Evolutionary conservation across 345 rosid genomes (phyloP).

Genomic region (Ceriops zippeliana): DNA sequence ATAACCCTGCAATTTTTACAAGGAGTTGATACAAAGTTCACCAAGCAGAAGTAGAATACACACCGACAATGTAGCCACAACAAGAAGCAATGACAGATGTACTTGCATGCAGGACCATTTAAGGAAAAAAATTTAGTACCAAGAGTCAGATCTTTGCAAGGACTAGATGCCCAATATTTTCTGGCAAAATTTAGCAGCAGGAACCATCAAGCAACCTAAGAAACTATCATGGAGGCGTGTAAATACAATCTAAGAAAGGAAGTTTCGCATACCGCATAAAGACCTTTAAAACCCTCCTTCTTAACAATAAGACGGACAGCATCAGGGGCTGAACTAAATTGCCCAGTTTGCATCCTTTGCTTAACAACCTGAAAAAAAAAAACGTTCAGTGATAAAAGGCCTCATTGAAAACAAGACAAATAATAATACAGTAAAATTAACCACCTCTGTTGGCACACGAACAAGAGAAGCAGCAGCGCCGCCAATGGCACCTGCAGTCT

Average conservation of each 20-base stretch:
- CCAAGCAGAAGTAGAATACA: neutral
- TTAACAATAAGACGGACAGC: constrained; percentile 75
- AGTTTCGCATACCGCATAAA: constrained; percentile 60
- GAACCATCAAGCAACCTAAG: neutral
- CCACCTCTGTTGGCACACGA: constrained; percentile 93
- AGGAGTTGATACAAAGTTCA: neutral
- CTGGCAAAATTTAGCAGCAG: neutral
- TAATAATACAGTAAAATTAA: neutral
- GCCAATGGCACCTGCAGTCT: constrained; percentile 93
- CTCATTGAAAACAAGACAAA: constrained; percentile 6
- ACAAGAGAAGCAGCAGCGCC: constrained; percentile 86
- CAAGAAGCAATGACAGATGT: neutral
- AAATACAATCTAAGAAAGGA: neutral
- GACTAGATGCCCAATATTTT: neutral
- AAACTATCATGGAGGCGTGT: neutral
- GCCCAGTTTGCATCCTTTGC: constrained; percentile 93
- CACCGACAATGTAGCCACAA: neutral
- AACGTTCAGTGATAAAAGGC: constrained; percentile 1
- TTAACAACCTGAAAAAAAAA: constrained; percentile 64
- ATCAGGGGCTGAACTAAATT: constrained; percentile 68
- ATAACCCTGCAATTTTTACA: constrained; percentile 59
- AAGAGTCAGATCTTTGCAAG: neutral
- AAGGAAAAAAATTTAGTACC: neutral
- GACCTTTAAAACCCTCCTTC: constrained; percentile 79
- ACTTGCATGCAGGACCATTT: neutral